Evolutionary conservation across 208 protist genomes (phyloP).

Genomic region (Ichthyophonus hoferi): DNA sequence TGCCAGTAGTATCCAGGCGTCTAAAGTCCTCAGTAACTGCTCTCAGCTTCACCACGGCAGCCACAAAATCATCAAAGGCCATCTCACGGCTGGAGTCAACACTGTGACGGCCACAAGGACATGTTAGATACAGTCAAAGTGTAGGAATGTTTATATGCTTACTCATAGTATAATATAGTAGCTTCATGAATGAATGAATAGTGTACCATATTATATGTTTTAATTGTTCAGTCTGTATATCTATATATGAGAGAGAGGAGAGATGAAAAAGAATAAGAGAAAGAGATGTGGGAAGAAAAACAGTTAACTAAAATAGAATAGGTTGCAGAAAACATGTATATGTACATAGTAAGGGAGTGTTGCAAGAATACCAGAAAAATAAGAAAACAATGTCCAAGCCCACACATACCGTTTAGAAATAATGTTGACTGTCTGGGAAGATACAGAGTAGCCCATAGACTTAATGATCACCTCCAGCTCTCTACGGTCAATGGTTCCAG

Average conservation of each 20-base stretch:
- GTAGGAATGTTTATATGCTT: too few relatives aligned
- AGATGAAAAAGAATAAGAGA: background rate
- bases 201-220: too few relatives aligned
- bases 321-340: too few relatives aligned
- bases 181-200: too few relatives aligned
- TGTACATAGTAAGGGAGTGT: too few relatives aligned
- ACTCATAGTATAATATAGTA: too few relatives aligned
- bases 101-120: background rate
- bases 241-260: background rate
- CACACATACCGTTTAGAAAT: background rate
- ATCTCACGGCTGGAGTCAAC: background rate
- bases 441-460: background rate
- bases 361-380: too few relatives aligned
- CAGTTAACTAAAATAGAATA: too few relatives aligned
- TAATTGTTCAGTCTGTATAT: too few relatives aligned
- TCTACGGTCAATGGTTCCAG: background rate
- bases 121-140: too few relatives aligned
- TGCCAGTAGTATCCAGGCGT: background rate
- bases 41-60: background rate
- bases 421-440: background rate
- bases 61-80: slow-evolving; percentile 20
- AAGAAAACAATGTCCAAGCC: too few relatives aligned
- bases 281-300: background rate
- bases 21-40: background rate
- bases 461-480: background rate